Percentiles rank a stretch among this genome's conserved stretches.
Conservation (phyloP, 1,284 basidiomycete species). For the Laetiporus sulphureus region DNA sequence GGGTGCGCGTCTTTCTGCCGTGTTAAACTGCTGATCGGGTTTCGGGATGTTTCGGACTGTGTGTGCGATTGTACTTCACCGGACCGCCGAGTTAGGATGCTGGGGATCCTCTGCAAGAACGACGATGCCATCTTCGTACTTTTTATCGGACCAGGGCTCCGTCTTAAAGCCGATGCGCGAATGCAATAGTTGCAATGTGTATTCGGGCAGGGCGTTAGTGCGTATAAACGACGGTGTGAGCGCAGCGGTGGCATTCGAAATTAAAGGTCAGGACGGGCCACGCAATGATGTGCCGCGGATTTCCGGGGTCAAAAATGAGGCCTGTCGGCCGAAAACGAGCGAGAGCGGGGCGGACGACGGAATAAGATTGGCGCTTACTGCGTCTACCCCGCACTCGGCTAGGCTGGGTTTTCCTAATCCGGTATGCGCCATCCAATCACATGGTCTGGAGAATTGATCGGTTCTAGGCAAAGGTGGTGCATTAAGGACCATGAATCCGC, state of each 20-base stretch:
- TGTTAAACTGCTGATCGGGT: too few species aligned
- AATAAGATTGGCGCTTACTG: conserved; percentile 4
- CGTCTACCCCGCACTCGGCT: conserved; percentile 18
- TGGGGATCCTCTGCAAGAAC: too few species aligned
- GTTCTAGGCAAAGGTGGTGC: conserved; percentile 8
- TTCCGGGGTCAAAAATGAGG: too few species aligned
- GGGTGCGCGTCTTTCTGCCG: too few species aligned
- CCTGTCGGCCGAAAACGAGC: conserved; percentile 2
- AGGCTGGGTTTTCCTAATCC: conserved; percentile 9
- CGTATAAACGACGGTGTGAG: conserved; percentile 14
- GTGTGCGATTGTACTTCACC: too few species aligned
- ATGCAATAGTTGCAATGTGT: too few species aligned
- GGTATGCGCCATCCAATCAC: conserved; percentile 14
- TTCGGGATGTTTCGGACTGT: too few species aligned
- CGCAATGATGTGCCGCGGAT: too few species aligned
- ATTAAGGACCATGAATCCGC: conserved; percentile 6
- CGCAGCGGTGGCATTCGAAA: not conserved
- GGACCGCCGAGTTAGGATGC: too few species aligned
- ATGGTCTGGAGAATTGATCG: conserved; percentile 14
- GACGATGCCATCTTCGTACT: too few species aligned
- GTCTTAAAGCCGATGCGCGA: too few species aligned
- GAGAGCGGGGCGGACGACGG: conserved; percentile 3
- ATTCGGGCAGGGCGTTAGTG: conserved; percentile 18
- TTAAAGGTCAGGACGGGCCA: not conserved
- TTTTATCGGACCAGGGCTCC: too few species aligned